A percentile compares a stretch with the other conserved stretches of the same genome.
Evolutionary conservation across 225 moss, liverwort and hornwort genomes (phyloP).

Genomic region (Bryoerythrophyllum caledonicum): DNA sequence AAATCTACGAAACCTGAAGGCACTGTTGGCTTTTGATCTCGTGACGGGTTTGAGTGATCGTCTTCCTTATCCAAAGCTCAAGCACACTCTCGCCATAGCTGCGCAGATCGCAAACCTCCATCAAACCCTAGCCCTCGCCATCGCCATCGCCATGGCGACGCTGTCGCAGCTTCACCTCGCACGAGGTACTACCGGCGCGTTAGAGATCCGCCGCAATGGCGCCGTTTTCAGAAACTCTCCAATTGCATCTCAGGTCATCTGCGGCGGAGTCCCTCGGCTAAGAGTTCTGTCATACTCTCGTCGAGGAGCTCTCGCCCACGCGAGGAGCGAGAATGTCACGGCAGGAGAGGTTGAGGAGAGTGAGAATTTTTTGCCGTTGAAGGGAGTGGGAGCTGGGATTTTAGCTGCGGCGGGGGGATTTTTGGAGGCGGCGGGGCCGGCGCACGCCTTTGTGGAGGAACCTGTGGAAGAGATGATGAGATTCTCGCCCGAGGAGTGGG

Average conservation of each 20-base stretch:
- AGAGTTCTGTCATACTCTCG: neutral
- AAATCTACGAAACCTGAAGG: neutral
- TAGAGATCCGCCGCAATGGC: neutral
- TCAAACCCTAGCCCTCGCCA: neutral
- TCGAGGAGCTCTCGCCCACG: neutral
- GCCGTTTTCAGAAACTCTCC: too few relatives aligned
- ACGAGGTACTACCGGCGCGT: neutral
- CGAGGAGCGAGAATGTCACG: neutral
- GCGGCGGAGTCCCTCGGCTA: neutral
- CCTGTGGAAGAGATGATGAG: conserved; percentile 45
- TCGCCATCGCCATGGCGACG: conserved; percentile 28
- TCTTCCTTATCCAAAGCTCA: neutral
- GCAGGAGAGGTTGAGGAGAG: neutral
- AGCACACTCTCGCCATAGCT: neutral
- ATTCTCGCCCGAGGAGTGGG: conserved; percentile 43
- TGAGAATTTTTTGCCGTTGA: neutral
- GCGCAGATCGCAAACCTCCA: too few relatives aligned
- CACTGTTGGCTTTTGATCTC: neutral
- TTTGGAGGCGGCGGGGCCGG: conserved; percentile 29
- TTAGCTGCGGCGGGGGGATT: conserved; percentile 11
- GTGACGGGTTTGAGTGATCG: neutral
- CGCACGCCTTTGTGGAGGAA: conserved; percentile 24
- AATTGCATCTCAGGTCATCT: neutral
- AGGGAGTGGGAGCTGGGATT: neutral
- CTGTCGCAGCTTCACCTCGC: conserved; percentile 35